phyloP scores from a whole-genome alignment of 2,329 filamentous ascomycete species.

The Sarocladium kiliense region DNA sequence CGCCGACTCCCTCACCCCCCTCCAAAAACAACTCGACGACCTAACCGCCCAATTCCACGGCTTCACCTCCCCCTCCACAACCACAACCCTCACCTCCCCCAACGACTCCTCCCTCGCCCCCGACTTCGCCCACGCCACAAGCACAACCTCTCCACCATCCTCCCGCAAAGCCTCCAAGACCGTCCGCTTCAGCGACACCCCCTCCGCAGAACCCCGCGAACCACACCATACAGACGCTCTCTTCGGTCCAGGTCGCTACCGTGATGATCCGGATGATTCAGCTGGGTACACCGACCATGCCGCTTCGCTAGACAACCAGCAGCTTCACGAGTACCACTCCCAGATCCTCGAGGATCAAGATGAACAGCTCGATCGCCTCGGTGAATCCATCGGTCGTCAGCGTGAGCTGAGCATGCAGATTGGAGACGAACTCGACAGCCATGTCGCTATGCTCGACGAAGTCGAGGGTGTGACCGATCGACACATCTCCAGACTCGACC shows the following conservation, averaged over 20 bases:
- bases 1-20: constrained; percentile 58
- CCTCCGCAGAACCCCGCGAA: constrained; percentile 17
- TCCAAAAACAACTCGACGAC: constrained; percentile 71
- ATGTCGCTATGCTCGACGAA: constrained; percentile 84
- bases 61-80: constrained; percentile 45
- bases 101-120: constrained; percentile 58
- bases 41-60: constrained; percentile 77
- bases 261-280: constrained; percentile 53
- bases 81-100: constrained; percentile 50
- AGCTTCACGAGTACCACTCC: constrained; percentile 81
- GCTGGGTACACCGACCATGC: constrained; percentile 58
- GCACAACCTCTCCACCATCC: constrained; percentile 32
- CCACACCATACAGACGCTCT: constrained; percentile 32
- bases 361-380: constrained; percentile 81
- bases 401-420: constrained; percentile 93
- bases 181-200: constrained; percentile 78
- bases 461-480: constrained; percentile 78
- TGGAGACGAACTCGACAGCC: constrained; percentile 88
- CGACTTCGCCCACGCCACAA: constrained; percentile 61
- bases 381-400: constrained; percentile 82
- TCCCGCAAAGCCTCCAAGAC: constrained; percentile 51
- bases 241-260: constrained; percentile 48
- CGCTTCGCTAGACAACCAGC: constrained; percentile 64
- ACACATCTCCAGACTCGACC: constrained; percentile 69
- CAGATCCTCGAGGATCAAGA: constrained; percentile 85